These are phyloP conservation scores for Echinochloa phyllopogon DNA, from an alignment of 176 grass and related monocot genomes.

Conservation along the genomic window DNA sequence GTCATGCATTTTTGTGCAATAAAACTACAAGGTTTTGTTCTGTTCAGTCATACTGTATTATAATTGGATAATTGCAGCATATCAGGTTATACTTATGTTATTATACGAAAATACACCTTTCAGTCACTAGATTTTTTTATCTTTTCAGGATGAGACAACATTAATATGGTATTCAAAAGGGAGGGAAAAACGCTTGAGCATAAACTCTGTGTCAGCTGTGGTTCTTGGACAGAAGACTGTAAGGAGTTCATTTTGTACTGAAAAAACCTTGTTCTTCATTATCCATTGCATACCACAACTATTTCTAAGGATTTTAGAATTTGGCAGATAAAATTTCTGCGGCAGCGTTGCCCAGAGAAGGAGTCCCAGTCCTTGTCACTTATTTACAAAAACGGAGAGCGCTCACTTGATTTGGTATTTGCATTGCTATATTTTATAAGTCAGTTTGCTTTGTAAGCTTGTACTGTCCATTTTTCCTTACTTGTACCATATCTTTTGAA, in stretches of 20 bases:
- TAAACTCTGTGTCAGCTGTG: constrained; percentile 67
- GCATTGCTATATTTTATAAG: constrained; percentile 33
- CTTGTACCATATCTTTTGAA: constrained; percentile 5
- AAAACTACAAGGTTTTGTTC: background rate
- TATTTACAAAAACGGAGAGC: constrained; percentile 68
- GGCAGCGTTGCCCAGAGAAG: constrained; percentile 71
- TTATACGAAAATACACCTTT: background rate
- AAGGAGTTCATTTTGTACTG: constrained; percentile 25
- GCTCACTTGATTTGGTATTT: constrained; percentile 91
- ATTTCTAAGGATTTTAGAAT: constrained; percentile 41
- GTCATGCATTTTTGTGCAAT: constrained; percentile 11
- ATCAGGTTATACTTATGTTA: background rate
- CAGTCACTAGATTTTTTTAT: constrained; percentile 17
- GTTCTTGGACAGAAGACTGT: constrained; percentile 89
- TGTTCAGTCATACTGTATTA: background rate
- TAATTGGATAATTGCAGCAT: background rate
- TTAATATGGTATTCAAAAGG: constrained; percentile 89
- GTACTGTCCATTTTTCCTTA: background rate
- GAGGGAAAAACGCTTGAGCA: constrained; percentile 73
- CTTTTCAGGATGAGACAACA: constrained; percentile 82
- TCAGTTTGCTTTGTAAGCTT: constrained; percentile 25
- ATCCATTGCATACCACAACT: background rate
- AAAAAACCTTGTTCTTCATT: background rate
- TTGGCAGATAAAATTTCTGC: constrained; percentile 80
- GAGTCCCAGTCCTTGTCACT: constrained; percentile 86